These are phyloP conservation scores for Hymenoscyphus albidus DNA, from an alignment of 2,329 filamentous ascomycete species.

Conservation along the genomic window DNA sequence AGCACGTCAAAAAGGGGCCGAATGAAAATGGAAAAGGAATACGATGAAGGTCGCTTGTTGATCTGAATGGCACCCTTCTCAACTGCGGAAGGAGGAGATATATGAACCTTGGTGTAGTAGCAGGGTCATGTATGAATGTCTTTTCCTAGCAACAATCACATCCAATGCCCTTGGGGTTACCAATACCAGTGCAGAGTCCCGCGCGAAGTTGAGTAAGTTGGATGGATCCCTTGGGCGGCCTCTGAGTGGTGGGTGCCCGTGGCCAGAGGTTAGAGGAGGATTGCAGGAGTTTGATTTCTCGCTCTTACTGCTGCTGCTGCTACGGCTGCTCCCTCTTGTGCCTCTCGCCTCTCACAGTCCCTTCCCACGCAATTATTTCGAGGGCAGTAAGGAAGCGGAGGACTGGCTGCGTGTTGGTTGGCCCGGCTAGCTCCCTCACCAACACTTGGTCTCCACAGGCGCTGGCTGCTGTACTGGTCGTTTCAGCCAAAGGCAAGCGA, in stretches of 20 bases:
- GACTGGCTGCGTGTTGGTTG: conserved; percentile 21
- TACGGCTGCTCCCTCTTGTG: conserved; percentile 7
- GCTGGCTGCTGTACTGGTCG: conserved; percentile 10
- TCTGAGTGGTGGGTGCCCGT: conserved; percentile 5
- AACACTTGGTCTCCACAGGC: conserved; percentile 6
- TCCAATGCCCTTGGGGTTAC: not conserved
- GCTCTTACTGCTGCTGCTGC: not conserved
- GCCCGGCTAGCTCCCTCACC: conserved; percentile 13
- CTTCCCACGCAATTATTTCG: conserved; percentile 19
- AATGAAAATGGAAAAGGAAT: conserved; percentile 1
- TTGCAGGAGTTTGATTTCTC: conserved; percentile 10
- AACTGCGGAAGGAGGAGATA: conserved; percentile 13
- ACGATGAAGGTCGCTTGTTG: conserved; percentile 2
- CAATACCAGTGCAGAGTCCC: not conserved
- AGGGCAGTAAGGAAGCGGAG: conserved; percentile 24
- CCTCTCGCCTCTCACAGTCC: conserved; percentile 8
- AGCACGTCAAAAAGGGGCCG: not conserved
- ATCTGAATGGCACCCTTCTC: not conserved
- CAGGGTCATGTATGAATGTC: not conserved
- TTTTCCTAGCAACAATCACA: not conserved
- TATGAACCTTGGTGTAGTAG: conserved; percentile 9
- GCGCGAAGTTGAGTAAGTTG: not conserved
- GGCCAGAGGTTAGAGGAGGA: conserved; percentile 7
- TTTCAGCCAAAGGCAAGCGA: conserved; percentile 14
- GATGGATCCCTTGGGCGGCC: conserved; percentile 5